Evolutionary conservation across 306 rosid genomes (phyloP), one percentile per base, ranked within the genome.

Genomic region (Biancaea sappan): DNA sequence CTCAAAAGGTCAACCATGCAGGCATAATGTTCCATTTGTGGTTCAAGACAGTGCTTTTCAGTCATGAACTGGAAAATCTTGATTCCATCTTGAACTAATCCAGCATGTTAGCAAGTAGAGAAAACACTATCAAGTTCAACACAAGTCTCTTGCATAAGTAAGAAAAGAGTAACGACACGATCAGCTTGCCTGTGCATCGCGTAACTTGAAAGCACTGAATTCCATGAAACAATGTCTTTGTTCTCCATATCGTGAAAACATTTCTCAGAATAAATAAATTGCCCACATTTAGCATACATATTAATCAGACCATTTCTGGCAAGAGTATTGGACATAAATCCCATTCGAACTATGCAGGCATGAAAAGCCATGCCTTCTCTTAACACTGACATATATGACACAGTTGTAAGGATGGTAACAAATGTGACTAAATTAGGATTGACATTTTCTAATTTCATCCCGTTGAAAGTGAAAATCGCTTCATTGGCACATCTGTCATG

Each of bases 1-100:
- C 92, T 82, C 13, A 88, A 71, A 77, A 91, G 97, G 84, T 88
- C 92, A 29, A 87, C 82, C 92, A 91, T 79, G 84, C 94, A 91
- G 13, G 94, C 97, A 43, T 85, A 88, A 71, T 88, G 97, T 77
- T 84, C 86, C 88, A 87, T 74, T 52, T 72, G 80, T 29, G 92
- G 90, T 75, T 85, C 85, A 72, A 80, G 32, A 53, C 65, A 68
- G 76, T 85, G 83, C 22, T 81, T 80, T 79, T 81, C 86, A 32
- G 44, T 8, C 90, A 91, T 91, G 50, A 80, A 76, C 38, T 47
- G 79, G 54, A 91, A 91, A 77, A 87, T 71, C 24, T 44, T 22
- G 66, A 73, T 76, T 61, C 89, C 94, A 80, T 80, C 88, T 60
- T 84, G 72, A 79, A 87, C 47, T 43, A 88, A 83, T 69, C 94